Percentiles rank a stretch among this genome's conserved stretches.
Conservation (phyloP, 2,329 filamentous ascomycete species). For the Cordyceps javanica region DNA sequence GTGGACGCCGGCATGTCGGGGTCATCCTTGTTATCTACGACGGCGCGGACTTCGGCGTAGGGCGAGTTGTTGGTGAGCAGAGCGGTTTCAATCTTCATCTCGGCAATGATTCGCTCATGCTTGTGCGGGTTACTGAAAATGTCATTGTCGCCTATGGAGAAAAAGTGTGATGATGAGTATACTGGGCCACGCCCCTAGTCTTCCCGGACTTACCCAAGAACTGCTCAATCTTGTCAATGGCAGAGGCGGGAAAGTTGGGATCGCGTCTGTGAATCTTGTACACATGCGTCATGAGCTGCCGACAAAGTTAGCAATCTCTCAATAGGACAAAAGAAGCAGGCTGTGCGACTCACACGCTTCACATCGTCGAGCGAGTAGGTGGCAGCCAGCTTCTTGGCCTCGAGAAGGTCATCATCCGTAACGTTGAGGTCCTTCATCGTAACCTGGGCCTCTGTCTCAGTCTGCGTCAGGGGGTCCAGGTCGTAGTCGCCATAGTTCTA, state of each 20-base stretch:
- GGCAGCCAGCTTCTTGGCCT: constrained; percentile 25
- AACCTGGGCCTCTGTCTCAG: background rate
- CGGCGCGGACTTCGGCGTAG: constrained; percentile 49
- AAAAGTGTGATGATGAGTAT: background rate
- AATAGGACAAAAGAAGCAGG: background rate
- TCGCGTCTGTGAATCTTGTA: constrained; percentile 32
- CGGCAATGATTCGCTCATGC: constrained; percentile 36
- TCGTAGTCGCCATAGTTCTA: background rate
- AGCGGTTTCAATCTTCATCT: constrained; percentile 47
- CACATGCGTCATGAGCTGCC: constrained; percentile 22
- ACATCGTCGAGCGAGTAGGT: constrained; percentile 23
- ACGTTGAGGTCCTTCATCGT: constrained; percentile 20
- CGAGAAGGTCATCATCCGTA: constrained; percentile 25
- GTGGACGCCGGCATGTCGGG: constrained; percentile 42
- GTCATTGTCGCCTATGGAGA: constrained; percentile 14
- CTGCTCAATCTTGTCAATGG: constrained; percentile 22
- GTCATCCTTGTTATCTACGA: constrained; percentile 50
- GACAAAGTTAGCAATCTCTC: background rate
- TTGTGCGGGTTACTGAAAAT: constrained; percentile 34
- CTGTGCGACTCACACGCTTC: constrained; percentile 12
- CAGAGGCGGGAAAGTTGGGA: constrained; percentile 33
- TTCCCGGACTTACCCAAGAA: constrained; percentile 21
- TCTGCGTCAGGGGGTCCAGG: background rate
- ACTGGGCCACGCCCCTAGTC: too few species aligned
- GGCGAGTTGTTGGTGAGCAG: constrained; percentile 49